phyloP scores from a whole-genome alignment of 768 basidiomycete species.

The Cystobasidium ongulense region DNA sequence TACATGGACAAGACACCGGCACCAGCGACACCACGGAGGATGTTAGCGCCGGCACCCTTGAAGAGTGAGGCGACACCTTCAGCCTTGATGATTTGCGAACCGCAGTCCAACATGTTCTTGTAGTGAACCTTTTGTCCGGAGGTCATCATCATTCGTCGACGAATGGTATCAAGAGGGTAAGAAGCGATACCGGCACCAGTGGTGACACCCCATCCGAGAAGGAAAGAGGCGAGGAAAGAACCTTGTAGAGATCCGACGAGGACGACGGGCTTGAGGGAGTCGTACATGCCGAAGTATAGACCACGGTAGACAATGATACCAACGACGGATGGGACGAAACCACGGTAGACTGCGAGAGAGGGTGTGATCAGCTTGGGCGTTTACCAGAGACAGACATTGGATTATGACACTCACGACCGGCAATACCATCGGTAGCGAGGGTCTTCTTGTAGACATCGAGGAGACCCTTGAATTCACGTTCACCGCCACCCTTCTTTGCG shows the following conservation, averaged over 20 bases:
- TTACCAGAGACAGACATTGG: background rate
- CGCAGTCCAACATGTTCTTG: constrained; percentile 98
- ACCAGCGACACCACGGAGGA: constrained; percentile 98
- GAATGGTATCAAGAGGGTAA: constrained; percentile 50
- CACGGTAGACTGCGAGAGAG: constrained; percentile 65
- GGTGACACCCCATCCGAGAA: constrained; percentile 96
- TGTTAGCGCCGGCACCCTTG: constrained; percentile 61
- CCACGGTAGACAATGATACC: constrained; percentile 64
- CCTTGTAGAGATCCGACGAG: constrained; percentile 92
- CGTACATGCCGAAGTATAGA: constrained; percentile 40
- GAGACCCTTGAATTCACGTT: constrained; percentile 97
- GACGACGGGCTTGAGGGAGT: constrained; percentile 69
- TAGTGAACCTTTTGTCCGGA: constrained; percentile 86
- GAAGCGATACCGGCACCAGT: constrained; percentile 99
- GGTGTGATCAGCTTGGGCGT: background rate
- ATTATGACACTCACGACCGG: constrained; percentile 53
- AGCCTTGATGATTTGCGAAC: constrained; percentile 84
- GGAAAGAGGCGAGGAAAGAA: constrained; percentile 83
- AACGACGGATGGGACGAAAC: constrained; percentile 96
- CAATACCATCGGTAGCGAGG: constrained; percentile 91
- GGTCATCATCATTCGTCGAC: constrained; percentile 99
- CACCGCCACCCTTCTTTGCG: constrained; percentile 69
- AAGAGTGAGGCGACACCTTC: constrained; percentile 93
- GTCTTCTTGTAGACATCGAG: constrained; percentile 77
- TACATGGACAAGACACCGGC: constrained; percentile 98